Evolutionary conservation across 1,139 yeast genomes (phyloP).

Genomic region (Yamadazyma mexicana): DNA sequence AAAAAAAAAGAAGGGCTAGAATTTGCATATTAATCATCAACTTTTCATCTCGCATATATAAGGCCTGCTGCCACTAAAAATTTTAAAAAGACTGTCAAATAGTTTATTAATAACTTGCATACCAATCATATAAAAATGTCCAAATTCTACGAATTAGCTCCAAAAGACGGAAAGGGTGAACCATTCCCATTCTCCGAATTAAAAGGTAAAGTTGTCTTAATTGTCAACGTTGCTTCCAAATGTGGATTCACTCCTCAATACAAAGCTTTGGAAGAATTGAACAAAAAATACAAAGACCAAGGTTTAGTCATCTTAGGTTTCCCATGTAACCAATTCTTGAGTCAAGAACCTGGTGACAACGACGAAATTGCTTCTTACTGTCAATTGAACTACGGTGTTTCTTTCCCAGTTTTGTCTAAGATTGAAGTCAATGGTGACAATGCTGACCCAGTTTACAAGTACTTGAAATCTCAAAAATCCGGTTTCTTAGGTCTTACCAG

Average conservation of each 20-base stretch:
- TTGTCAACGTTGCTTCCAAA: constrained; percentile 94
- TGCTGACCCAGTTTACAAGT: constrained; percentile 79
- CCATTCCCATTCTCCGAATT: constrained; percentile 67
- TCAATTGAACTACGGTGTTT: constrained; percentile 50
- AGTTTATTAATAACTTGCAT: background rate
- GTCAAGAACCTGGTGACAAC: constrained; percentile 45
- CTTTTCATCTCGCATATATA: too few species aligned
- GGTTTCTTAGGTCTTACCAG: constrained; percentile 47
- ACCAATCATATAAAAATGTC: constrained; percentile 26
- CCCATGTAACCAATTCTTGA: constrained; percentile 77
- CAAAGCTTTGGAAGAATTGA: constrained; percentile 74
- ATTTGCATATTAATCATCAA: too few species aligned
- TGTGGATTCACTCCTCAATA: constrained; percentile 86
- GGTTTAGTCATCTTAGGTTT: constrained; percentile 84
- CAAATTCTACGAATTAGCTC: constrained; percentile 41
- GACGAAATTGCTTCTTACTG: constrained; percentile 45
- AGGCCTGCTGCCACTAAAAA: too few species aligned
- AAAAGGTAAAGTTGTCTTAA: constrained; percentile 85
- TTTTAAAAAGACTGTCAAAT: too few species aligned
- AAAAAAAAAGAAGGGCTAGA: too few species aligned
- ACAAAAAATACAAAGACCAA: constrained; percentile 72
- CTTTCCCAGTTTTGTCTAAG: constrained; percentile 86
- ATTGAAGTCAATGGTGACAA: constrained; percentile 84
- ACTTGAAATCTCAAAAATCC: constrained; percentile 57
- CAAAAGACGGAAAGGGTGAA: constrained; percentile 48